phyloP scores from a whole-genome alignment of 441 rosid genomes.

The Adansonia grandidieri region DNA sequence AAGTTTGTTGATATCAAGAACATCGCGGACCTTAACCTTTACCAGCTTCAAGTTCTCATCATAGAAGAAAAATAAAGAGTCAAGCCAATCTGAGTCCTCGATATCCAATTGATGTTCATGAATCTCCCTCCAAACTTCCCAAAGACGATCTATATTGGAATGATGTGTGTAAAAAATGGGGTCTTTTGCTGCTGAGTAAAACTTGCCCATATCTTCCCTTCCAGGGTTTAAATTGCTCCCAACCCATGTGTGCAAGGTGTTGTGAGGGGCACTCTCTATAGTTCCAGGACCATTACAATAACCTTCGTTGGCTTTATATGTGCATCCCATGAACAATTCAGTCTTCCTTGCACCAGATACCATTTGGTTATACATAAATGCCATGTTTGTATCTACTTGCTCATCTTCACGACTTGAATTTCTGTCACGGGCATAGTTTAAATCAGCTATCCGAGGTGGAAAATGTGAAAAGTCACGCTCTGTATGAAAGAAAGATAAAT shows the following conservation, averaged over 20 bases:
- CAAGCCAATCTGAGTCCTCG: conserved; percentile 25
- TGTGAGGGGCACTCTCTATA: conserved; percentile 23
- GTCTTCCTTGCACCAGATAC: conserved; percentile 25
- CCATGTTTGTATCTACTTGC: conserved; percentile 9
- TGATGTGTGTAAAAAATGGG: conserved; percentile 31
- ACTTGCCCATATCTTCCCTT: conserved; percentile 29
- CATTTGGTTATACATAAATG: conserved; percentile 29
- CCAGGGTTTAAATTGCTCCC: conserved; percentile 13
- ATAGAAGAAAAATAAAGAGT: conserved; percentile 23
- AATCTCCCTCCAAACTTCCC: conserved; percentile 28
- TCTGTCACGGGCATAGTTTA: not conserved
- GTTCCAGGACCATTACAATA: conserved; percentile 19
- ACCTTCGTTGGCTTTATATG: conserved; percentile 9
- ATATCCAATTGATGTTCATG: not conserved
- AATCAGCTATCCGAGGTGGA: conserved; percentile 18
- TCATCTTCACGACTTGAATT: not conserved
- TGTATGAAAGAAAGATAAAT: not conserved
- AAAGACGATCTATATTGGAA: conserved; percentile 27
- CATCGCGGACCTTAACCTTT: conserved; percentile 8
- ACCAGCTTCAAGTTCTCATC: conserved; percentile 25
- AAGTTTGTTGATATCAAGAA: conserved; percentile 21
- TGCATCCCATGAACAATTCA: conserved; percentile 27
- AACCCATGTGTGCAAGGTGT: conserved; percentile 26
- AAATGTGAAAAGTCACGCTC: conserved; percentile 24
- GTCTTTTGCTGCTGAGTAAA: conserved; percentile 26